Percentiles rank a stretch among this genome's conserved stretches.
phyloP scores from a whole-genome alignment of 2,329 filamentous ascomycete species.

The Rosellinia necatrix region DNA sequence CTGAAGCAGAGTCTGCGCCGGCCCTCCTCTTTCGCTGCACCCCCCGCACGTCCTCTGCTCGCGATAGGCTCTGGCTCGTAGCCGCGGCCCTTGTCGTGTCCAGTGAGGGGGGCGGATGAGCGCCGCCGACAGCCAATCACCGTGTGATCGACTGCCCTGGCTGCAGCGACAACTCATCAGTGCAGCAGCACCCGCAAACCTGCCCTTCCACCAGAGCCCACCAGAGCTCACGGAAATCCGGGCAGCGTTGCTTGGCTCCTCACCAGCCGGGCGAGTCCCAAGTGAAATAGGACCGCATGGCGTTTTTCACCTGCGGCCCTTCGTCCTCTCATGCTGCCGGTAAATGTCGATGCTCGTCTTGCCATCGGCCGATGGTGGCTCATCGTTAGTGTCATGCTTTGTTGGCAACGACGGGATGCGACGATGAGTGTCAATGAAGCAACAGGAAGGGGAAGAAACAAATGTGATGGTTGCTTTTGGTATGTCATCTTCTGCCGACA shows the following conservation, averaged over 20 bases:
- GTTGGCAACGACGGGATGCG: slow-evolving; percentile 21
- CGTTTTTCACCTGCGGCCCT: slow-evolving; percentile 19
- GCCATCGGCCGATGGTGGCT: slow-evolving; percentile 7
- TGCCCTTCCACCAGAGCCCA: slow-evolving; percentile 6
- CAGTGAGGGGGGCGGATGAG: slow-evolving; percentile 43
- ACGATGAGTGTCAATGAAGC: slow-evolving; percentile 8
- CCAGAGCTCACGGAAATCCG: slow-evolving; percentile 6
- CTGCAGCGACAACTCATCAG: slow-evolving; percentile 51
- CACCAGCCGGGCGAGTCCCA: slow-evolving; percentile 14
- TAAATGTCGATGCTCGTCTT: slow-evolving; percentile 13
- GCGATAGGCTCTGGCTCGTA: slow-evolving; percentile 51
- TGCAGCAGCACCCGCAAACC: slow-evolving; percentile 40
- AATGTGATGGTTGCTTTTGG: slow-evolving; percentile 1
- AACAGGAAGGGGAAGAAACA: slow-evolving; percentile 7
- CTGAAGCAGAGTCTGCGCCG: slow-evolving; percentile 49
- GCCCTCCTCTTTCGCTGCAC: slow-evolving; percentile 38
- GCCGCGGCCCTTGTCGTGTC: slow-evolving; percentile 32
- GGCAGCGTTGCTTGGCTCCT: slow-evolving; percentile 13
- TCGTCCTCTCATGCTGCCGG: slow-evolving; percentile 12
- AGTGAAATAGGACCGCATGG: slow-evolving; percentile 1
- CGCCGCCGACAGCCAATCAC: slow-evolving; percentile 51
- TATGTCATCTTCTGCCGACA: slow-evolving; percentile 7
- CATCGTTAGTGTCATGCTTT: slow-evolving; percentile 18
- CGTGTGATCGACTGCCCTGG: slow-evolving; percentile 47
- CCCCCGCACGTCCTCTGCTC: slow-evolving; percentile 36